Base-by-base conservation (phyloP, 768 basidiomycete species). In the Aureoboletus auriporus region DNA sequence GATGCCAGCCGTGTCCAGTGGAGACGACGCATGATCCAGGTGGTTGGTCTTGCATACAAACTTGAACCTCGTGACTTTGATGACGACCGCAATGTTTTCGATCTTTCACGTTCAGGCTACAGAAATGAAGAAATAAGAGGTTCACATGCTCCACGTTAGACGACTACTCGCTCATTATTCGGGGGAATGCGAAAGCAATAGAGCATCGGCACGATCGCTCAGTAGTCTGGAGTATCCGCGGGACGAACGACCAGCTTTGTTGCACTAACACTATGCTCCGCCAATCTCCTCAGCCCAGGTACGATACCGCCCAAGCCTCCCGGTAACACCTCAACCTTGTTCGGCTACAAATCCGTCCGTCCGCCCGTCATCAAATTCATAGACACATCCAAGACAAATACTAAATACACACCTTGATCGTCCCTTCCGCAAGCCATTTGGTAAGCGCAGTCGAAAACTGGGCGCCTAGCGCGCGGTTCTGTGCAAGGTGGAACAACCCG, bases 301-400 rank as follows among this genome's bases (percentile, higher is more conserved):
- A 42, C 47, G 7, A 76, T 60, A 5, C 65, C 71, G 1, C 54
- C 55, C 13, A 75, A 47, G 0, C 74, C 73, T 16, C 60, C 59
- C 1, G 71, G 64, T 13, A 76, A 42, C 5, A 73, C 62, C 50
- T 75, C 69, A 11, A 71, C 54, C n/a, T 55, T 51, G 44, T 67
- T 69, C 1, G 71, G 72, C 73, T 69, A 39, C 36, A 17, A 37
- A 37, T 14, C 2, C 34, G 11, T 33, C 13, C 13, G 33, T 33
- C 33, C 11, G 33, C n/a, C n/a, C n/a, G n/a, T n/a, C n/a, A n/a
- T n/a, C n/a, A n/a, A n/a, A n/a, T n/a, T 13, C 33, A 33, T 2
- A 23, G 4, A 23, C 20, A 23, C 33, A 33, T 11, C 33, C 33
- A 14, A 13, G 33, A 14, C 33, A 33, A 13, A 14, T 10, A 13